Conservation (phyloP, 192 early-diverging fungal genomes). For the Umbelopsis sp. region DNA sequence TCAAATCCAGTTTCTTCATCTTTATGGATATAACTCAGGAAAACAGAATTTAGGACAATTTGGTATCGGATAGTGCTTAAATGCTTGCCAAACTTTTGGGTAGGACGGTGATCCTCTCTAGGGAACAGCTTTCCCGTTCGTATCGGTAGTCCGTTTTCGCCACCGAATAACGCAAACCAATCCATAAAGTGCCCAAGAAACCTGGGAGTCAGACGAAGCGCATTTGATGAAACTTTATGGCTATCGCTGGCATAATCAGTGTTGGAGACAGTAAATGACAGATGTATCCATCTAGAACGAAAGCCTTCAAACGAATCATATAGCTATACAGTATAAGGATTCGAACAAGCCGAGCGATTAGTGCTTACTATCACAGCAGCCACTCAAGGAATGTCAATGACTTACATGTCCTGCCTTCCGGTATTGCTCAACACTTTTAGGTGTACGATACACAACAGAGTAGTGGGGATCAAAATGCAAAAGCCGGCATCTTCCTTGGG, state of each 20-base stretch:
- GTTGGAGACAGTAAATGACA: conserved; percentile 38
- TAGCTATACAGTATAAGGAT: background rate
- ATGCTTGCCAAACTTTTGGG: conserved; percentile 30
- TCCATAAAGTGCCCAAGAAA: conserved; percentile 29
- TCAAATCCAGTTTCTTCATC: conserved; percentile 23
- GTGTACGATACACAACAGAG: conserved; percentile 32
- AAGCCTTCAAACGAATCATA: conserved; percentile 46
- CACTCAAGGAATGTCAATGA: no score
- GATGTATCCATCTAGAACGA: conserved; percentile 40
- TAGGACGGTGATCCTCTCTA: background rate
- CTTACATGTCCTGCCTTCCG: conserved; percentile 24
- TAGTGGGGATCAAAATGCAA: conserved; percentile 39
- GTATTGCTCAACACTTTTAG: conserved; percentile 20
- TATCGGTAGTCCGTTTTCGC: conserved; percentile 34
- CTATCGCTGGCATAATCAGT: background rate
- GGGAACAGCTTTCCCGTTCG: conserved; percentile 35
- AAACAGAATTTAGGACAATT: conserved; percentile 30
- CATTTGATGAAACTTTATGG: conserved; percentile 17
- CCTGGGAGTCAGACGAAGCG: conserved; percentile 38
- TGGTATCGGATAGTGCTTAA: conserved; percentile 39
- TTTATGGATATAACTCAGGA: conserved; percentile 34
- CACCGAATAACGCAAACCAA: conserved; percentile 36
- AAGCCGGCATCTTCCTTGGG: conserved; percentile 21
- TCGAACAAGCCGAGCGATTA: no score
- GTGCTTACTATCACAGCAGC: no score